Evolutionary conservation across 805 yeast species (phyloP).

Genomic region (Candida awuae): DNA sequence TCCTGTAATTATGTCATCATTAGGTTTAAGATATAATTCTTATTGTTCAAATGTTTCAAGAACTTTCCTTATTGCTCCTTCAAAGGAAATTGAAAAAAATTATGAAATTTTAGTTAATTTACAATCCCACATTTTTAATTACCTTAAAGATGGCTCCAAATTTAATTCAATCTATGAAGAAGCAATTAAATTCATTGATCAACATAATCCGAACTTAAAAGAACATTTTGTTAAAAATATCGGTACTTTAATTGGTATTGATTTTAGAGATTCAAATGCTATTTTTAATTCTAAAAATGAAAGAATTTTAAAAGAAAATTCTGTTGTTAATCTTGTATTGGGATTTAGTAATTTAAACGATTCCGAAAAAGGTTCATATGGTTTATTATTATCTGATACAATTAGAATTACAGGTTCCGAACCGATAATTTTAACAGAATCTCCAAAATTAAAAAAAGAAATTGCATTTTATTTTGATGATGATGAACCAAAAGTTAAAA

Average conservation of each 20-base stretch:
- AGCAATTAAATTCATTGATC: conserved; percentile 50
- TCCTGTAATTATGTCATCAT: conserved; percentile 74
- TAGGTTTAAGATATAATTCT: conserved; percentile 80
- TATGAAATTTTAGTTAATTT: conserved; percentile 69
- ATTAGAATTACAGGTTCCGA: conserved; percentile 56
- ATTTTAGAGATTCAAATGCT: conserved; percentile 73
- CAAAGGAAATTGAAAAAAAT: conserved; percentile 66
- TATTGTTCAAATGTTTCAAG: conserved; percentile 86
- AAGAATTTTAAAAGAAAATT: conserved; percentile 58
- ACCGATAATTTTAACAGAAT: conserved; percentile 63
- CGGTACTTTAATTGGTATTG: conserved; percentile 87
- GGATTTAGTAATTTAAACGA: conserved; percentile 63
- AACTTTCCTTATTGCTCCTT: conserved; percentile 84
- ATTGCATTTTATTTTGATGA: conserved; percentile 78
- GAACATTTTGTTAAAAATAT: conserved; percentile 63
- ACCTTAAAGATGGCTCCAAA: conserved; percentile 58
- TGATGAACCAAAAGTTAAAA: conserved; percentile 21
- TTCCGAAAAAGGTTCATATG: conserved; percentile 50
- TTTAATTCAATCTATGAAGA: conserved; percentile 63
- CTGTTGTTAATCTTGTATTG: conserved; percentile 64
- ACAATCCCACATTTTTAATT: conserved; percentile 54
- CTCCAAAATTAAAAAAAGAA: conserved; percentile 63
- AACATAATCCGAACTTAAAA: conserved; percentile 58
- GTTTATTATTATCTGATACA: conserved; percentile 74
- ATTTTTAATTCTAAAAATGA: conserved; percentile 68